Evolutionary conservation across 805 yeast species (phyloP).

Genomic region (Zygotorulaspora chibaensis): DNA sequence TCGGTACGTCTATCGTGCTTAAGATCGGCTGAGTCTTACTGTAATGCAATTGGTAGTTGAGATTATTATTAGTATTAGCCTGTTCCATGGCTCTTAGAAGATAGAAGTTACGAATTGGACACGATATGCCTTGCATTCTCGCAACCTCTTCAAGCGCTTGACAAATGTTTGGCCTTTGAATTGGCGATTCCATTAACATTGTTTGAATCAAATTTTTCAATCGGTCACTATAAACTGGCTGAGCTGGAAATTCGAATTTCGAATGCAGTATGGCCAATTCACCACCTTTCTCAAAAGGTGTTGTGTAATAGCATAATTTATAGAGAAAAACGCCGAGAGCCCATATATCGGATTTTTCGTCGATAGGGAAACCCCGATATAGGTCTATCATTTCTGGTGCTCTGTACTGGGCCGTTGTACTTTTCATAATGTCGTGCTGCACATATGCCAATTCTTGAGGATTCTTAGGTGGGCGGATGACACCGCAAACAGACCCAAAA

Average conservation of each 20-base stretch:
- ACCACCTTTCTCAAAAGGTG: conserved; percentile 70
- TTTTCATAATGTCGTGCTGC: conserved; percentile 66
- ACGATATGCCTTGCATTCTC: conserved; percentile 50
- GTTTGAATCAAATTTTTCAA: conserved; percentile 61
- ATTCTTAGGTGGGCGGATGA: conserved; percentile 57
- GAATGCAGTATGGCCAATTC: conserved; percentile 62
- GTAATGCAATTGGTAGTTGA: conserved; percentile 6
- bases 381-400: conserved; percentile 83
- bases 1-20: conserved; percentile 1
- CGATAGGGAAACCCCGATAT: conserved; percentile 61
- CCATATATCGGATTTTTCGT: conserved; percentile 84
- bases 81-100: conserved; percentile 26
- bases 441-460: conserved; percentile 55
- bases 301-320: conserved; percentile 74
- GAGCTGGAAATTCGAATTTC: conserved; percentile 47
- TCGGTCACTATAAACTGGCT: conserved; percentile 56
- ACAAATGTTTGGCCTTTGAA: conserved; percentile 66
- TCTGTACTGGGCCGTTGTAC: conserved; percentile 82
- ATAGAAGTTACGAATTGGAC: conserved; percentile 39
- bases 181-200: conserved; percentile 61
- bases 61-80: conserved; percentile 4
- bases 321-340: conserved; percentile 76
- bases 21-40: conserved; percentile 9
- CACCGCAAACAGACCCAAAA: conserved; percentile 74
- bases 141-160: conserved; percentile 68